These are phyloP conservation scores for Saccharomycopsis phalli DNA, from an alignment of 1,139 yeast genomes.

Conservation along the genomic window DNA sequence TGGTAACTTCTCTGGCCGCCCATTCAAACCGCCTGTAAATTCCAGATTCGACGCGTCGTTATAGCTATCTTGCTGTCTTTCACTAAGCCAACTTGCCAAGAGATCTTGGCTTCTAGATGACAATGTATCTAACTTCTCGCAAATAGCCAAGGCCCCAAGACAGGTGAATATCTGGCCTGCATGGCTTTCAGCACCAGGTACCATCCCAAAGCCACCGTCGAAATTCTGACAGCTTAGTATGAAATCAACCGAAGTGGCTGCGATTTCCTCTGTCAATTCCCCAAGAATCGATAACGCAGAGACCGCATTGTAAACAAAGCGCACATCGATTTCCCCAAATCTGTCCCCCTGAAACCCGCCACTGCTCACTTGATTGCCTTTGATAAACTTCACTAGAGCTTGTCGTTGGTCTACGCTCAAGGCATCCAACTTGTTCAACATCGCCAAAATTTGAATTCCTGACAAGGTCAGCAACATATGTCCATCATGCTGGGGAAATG, in stretches of 20 bases:
- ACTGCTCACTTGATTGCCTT: constrained; percentile 50
- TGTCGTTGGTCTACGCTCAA: constrained; percentile 27
- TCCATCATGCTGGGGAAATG: constrained; percentile 83
- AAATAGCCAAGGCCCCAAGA: constrained; percentile 68
- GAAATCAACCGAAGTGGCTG: constrained; percentile 57
- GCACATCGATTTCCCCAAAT: constrained; percentile 87
- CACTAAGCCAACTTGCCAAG: constrained; percentile 78
- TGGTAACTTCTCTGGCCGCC: constrained; percentile 92
- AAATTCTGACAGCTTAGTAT: constrained; percentile 70
- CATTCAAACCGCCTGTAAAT: constrained; percentile 78
- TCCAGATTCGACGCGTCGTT: constrained; percentile 3
- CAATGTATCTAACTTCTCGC: constrained; percentile 48
- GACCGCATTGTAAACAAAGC: constrained; percentile 79
- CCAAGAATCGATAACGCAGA: constrained; percentile 66
- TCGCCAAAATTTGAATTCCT: constrained; percentile 69
- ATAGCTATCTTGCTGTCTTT: constrained; percentile 61
- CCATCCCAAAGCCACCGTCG: constrained; percentile 93
- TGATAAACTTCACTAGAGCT: constrained; percentile 39
- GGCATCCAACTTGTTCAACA: constrained; percentile 50
- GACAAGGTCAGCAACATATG: constrained; percentile 83
- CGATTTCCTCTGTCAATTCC: constrained; percentile 48
- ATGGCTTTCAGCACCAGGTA: constrained; percentile 93
- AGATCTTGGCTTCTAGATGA: constrained; percentile 26
- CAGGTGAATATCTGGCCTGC: constrained; percentile 91
- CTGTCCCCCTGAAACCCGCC: constrained; percentile 88